A percentile compares a stretch with the other conserved stretches of the same genome.
Conservation (phyloP, 768 basidiomycete species). For the Tephrocybe sp. region DNA sequence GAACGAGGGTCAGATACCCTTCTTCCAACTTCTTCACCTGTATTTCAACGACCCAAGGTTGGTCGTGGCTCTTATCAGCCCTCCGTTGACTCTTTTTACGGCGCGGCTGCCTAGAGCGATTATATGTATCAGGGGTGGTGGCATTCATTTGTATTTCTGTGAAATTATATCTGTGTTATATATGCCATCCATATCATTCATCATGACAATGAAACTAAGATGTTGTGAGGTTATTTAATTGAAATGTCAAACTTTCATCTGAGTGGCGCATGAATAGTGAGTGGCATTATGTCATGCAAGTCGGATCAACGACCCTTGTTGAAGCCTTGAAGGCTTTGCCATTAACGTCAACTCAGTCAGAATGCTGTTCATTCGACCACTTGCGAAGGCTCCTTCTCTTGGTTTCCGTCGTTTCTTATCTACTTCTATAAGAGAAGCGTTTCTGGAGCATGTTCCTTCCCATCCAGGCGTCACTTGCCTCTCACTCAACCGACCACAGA, state of each 20-base stretch:
- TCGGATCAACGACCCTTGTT: too few species aligned
- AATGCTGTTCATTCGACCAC: constrained; percentile 4
- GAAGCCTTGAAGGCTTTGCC: too few species aligned
- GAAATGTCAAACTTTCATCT: too few species aligned
- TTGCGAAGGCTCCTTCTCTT: not conserved
- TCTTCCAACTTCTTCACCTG: not conserved
- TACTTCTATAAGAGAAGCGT: constrained; percentile 29
- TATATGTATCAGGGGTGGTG: not conserved
- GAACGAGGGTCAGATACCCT: constrained; percentile 5
- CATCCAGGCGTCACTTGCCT: constrained; percentile 70
- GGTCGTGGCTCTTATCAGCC: constrained; percentile 26
- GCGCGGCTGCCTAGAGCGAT: constrained; percentile 14
- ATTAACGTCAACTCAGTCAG: too few species aligned
- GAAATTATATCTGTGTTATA: not conserved
- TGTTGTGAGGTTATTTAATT: too few species aligned
- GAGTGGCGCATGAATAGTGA: too few species aligned
- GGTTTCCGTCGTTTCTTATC: constrained; percentile 13
- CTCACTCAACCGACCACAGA: constrained; percentile 77
- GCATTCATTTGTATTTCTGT: not conserved
- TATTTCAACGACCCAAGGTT: not conserved
- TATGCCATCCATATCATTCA: too few species aligned
- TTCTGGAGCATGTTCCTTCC: constrained; percentile 48
- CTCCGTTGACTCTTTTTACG: constrained; percentile 42
- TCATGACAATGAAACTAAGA: too few species aligned
- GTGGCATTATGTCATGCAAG: too few species aligned